Conservation (phyloP, 306 rosid species). For the Macrotyloma uniflorum region DNA sequence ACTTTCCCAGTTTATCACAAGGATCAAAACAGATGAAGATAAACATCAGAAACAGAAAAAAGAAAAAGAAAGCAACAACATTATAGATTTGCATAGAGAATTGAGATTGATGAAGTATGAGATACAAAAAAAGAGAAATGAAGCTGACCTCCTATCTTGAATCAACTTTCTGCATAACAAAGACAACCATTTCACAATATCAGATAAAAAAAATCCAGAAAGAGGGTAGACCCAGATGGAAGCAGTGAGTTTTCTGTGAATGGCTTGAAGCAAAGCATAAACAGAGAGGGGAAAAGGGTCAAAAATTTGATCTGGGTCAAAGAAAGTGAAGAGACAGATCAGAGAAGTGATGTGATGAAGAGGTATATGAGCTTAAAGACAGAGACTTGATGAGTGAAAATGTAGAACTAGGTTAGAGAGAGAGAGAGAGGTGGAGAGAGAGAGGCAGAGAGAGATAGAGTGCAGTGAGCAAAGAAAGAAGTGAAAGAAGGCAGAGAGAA, state of each 20-base stretch:
- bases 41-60: constrained; percentile 13
- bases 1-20: constrained; percentile 7
- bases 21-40: constrained; percentile 25
- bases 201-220: constrained; percentile 38
- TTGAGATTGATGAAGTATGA: constrained; percentile 32
- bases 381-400: constrained; percentile 44
- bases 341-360: constrained; percentile 37
- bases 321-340: constrained; percentile 48
- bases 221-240: constrained; percentile 39
- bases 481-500: background rate
- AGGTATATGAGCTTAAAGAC: constrained; percentile 35
- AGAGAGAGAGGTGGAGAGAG: too few relatives aligned
- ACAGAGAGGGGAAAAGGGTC: constrained; percentile 33
- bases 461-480: constrained; percentile 35
- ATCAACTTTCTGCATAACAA: constrained; percentile 39
- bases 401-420: constrained; percentile 43
- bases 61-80: background rate
- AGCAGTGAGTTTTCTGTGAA: constrained; percentile 31
- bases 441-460: too few relatives aligned
- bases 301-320: constrained; percentile 41
- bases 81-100: background rate
- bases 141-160: constrained; percentile 49
- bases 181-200: constrained; percentile 38
- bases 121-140: constrained; percentile 34
- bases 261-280: constrained; percentile 35